Conservation (phyloP, 2,329 filamentous ascomycete species). For the Stemphylium vesicarium region DNA sequence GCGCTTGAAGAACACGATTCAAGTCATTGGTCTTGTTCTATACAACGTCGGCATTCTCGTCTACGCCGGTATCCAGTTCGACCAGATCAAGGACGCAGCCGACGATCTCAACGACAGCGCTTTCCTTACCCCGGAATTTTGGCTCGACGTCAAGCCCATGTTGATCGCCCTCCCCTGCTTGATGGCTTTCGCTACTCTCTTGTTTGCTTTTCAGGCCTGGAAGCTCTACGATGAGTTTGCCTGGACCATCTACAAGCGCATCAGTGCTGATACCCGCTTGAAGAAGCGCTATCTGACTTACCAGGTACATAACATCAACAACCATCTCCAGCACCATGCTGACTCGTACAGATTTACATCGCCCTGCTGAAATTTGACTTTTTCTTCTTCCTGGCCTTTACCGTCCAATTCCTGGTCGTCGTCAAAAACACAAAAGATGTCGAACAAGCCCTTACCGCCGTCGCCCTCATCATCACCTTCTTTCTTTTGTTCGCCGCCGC, state of each 20-base stretch:
- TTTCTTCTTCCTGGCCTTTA: constrained; percentile 99
- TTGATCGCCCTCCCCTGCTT: constrained; percentile 86
- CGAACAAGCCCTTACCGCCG: constrained; percentile 86
- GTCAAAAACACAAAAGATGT: constrained; percentile 70
- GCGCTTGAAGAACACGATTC: constrained; percentile 95
- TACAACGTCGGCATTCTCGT: constrained; percentile 92
- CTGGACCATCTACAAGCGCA: constrained; percentile 99
- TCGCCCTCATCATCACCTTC: constrained; percentile 90
- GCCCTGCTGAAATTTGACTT: constrained; percentile 98
- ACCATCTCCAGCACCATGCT: constrained; percentile 7
- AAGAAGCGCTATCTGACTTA: constrained; percentile 96
- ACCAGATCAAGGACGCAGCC: constrained; percentile 84
- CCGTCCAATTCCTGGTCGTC: constrained; percentile 95
- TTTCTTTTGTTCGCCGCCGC: constrained; percentile 84
- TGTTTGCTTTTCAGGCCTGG: constrained; percentile 82
- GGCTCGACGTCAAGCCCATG: constrained; percentile 73
- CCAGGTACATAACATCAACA: constrained; percentile 69
- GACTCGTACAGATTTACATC: constrained; percentile 80
- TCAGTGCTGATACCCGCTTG: constrained; percentile 95
- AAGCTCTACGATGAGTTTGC: constrained; percentile 98
- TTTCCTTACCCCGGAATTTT: constrained; percentile 64
- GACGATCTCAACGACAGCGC: constrained; percentile 54
- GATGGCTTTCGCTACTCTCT: constrained; percentile 74
- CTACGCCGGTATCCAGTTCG: constrained; percentile 90
- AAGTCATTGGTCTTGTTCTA: constrained; percentile 91